phyloP scores from a whole-genome alignment of 2,329 filamentous ascomycete species.

The Fusarium circinatum region DNA sequence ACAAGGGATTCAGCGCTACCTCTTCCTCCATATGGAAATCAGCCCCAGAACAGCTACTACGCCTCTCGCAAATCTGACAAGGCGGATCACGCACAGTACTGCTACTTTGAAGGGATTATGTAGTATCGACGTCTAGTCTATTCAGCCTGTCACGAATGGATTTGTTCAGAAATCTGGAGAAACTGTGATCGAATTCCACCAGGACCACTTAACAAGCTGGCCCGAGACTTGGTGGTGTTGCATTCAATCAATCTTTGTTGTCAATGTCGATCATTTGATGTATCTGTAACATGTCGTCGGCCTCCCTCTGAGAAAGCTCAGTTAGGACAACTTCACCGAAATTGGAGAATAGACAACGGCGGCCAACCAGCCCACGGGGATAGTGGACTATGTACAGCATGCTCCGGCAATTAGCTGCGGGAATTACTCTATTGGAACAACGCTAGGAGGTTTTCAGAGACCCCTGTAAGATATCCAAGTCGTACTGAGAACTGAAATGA shows the following conservation, averaged over 20 bases:
- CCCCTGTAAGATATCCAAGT: constrained; percentile 25
- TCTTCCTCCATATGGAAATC: background rate
- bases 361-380: background rate
- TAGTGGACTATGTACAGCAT: background rate
- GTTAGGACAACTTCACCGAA: constrained; percentile 5
- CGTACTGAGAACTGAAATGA: constrained; percentile 34
- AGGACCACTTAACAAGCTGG: constrained; percentile 1
- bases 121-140: background rate
- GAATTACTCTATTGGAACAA: constrained; percentile 5
- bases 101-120: background rate
- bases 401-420: constrained; percentile 21
- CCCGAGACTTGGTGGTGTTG: constrained; percentile 4
- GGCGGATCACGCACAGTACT: background rate
- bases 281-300: background rate
- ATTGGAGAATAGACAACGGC: constrained; percentile 6
- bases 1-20: background rate
- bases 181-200: constrained; percentile 11
- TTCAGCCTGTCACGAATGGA: constrained; percentile 1
- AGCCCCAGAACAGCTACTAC: background rate
- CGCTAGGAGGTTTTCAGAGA: constrained; percentile 6
- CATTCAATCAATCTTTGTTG: background rate
- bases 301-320: background rate
- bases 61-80: constrained; percentile 17
- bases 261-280: constrained; percentile 15
- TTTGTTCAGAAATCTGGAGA: constrained; percentile 24